Percentiles rank a stretch among this genome's conserved stretches.
Conservation (phyloP, 176 grass and related monocot species). For the Bothriochloa decipiens region DNA sequence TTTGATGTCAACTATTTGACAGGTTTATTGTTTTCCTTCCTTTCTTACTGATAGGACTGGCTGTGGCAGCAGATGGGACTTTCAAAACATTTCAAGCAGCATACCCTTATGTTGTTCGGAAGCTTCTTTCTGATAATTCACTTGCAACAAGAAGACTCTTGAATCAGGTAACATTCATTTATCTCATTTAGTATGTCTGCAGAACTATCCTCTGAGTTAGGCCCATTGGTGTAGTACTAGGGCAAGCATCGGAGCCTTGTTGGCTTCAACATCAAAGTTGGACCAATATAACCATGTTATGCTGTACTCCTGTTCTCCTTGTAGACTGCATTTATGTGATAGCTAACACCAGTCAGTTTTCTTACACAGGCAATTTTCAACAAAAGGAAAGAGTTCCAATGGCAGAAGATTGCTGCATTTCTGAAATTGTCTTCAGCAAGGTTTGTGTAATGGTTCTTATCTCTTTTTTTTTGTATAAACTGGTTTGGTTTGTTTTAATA, state of each 20-base stretch:
- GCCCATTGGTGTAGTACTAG: background rate
- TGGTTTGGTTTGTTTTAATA: background rate
- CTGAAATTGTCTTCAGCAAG: slow-evolving; percentile 57
- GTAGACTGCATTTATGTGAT: slow-evolving; percentile 3
- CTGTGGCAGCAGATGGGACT: slow-evolving; percentile 52
- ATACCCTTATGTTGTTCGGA: slow-evolving; percentile 72
- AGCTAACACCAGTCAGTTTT: slow-evolving; percentile 18
- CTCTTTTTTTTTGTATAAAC: background rate
- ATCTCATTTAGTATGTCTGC: slow-evolving; percentile 7
- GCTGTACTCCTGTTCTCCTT: background rate
- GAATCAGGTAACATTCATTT: slow-evolving; percentile 53
- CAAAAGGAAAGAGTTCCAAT: slow-evolving; percentile 69
- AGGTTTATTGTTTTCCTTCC: background rate
- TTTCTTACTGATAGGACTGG: slow-evolving; percentile 60
- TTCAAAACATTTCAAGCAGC: slow-evolving; percentile 88
- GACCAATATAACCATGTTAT: background rate
- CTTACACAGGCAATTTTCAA: slow-evolving; percentile 62
- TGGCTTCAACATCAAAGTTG: background rate
- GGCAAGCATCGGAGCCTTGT: background rate
- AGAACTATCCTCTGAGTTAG: background rate
- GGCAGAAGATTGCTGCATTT: slow-evolving; percentile 63
- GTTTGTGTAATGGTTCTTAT: slow-evolving; percentile 42
- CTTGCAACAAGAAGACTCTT: slow-evolving; percentile 64
- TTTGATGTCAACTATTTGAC: background rate
- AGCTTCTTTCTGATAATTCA: slow-evolving; percentile 77